phyloP scores from a whole-genome alignment of 768 basidiomycete species.

The Glaciozyma martinii region DNA sequence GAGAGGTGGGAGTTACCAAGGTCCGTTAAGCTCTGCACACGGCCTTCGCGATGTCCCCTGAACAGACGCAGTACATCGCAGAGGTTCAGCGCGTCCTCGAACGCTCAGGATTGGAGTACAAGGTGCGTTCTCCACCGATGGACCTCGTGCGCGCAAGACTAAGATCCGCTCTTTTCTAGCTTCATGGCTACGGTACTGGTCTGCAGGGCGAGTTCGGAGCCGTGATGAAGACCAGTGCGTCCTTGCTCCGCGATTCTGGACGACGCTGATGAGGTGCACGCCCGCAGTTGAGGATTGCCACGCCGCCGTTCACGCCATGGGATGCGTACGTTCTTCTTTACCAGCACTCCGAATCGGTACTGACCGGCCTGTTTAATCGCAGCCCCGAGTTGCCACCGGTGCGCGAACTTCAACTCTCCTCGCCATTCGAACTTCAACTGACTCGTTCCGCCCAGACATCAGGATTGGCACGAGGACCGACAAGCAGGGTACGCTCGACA shows the following conservation, averaged over 20 bases:
- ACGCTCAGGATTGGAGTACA: conserved; percentile 75
- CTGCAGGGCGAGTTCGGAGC: conserved; percentile 79
- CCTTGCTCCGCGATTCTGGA: background rate
- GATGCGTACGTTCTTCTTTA: background rate
- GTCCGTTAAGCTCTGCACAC: conserved; percentile 49
- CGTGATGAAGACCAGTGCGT: conserved; percentile 55
- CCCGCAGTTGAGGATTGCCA: conserved; percentile 87
- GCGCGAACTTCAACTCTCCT: too few species aligned
- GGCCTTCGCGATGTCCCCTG: background rate
- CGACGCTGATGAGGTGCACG: background rate
- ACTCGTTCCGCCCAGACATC: conserved; percentile 53
- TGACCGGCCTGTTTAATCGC: background rate
- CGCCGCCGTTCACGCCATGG: conserved; percentile 63
- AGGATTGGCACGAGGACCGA: conserved; percentile 85
- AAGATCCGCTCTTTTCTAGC: background rate
- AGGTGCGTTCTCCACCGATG: conserved; percentile 44
- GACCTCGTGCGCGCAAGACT: background rate
- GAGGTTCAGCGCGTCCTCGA: conserved; percentile 73
- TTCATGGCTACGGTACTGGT: conserved; percentile 67
- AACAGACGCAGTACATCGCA: conserved; percentile 53
- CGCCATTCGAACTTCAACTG: background rate
- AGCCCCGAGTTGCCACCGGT: background rate
- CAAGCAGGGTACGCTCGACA: conserved; percentile 53
- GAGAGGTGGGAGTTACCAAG: conserved; percentile 37
- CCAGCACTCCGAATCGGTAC: background rate